phyloP scores from a whole-genome alignment of 1,284 basidiomycete species.

The Puccinia hordei region DNA sequence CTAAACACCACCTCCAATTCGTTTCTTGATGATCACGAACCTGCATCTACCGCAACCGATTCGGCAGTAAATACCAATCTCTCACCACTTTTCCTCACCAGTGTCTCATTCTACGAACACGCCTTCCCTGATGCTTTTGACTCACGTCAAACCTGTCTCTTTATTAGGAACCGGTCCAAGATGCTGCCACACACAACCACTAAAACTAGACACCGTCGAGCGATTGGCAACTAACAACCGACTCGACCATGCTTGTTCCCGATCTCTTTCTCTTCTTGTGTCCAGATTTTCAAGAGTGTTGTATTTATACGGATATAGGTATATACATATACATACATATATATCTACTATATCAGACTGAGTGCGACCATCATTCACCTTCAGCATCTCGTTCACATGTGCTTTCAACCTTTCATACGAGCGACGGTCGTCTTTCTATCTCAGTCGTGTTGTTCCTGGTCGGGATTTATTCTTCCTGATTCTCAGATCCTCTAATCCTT shows the following conservation, averaged over 20 bases:
- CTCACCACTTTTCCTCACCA: not conserved
- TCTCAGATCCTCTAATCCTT: too few species aligned
- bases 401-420: not conserved
- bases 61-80: not conserved
- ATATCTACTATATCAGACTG: not conserved
- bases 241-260: not conserved
- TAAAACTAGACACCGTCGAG: not conserved
- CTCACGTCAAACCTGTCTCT: not conserved
- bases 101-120: not conserved
- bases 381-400: not conserved
- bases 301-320: not conserved
- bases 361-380: not conserved
- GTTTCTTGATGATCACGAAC: conserved; percentile 25
- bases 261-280: conserved; percentile 26
- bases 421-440: not conserved
- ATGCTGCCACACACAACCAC: not conserved
- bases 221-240: not conserved
- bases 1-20: conserved; percentile 32
- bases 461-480: not conserved
- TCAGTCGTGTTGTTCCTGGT: not conserved
- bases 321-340: conserved; percentile 3
- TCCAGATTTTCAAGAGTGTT: conserved; percentile 14
- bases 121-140: not conserved
- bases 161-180: conserved; percentile 9
- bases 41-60: not conserved